Base-by-base conservation (phyloP, 257 asterid species). In the Gynochthodes officinalis region DNA sequence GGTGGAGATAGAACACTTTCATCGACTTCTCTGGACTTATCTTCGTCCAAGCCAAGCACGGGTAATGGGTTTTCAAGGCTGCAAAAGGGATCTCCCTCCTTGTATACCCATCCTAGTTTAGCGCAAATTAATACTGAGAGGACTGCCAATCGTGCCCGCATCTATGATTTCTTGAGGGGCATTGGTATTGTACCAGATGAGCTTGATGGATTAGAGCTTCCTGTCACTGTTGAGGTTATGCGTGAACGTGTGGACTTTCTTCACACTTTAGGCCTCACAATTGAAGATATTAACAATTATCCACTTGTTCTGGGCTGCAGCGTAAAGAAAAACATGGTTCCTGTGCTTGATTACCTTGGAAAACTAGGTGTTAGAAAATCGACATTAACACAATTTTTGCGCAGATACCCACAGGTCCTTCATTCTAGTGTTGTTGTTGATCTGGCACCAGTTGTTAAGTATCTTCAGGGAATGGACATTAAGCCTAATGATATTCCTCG, bases 271-370 rank as follows among this genome's bases (percentile, higher is more conserved):
- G 98, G 99, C n/a, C 94, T 95, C 61, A 87, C 95, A 0, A 73
- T 92, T 58, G 96, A 87, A 76, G 99, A 95, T 78, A 95, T 95
- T 65, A 95, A 92, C 82, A 90, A 86, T 74, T 95, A 92, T 80
- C 99, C 98, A 49, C 98, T 92, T 60, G 97, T 95, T 71, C 95
- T 95, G 66, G 99, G 98, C 44, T 95, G 99, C 88, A 90, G 97
- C 64, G 97, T 95, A 83, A 95, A 95, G 89, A 95, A 92, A 76
- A 94, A 94, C 79, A 94, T 94, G 98, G 81, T 94, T 52, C 99
- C 98, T 0, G 99, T 94, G 72, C 95, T 94, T 37, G 98, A 94
- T 79, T 94, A 84, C 86, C 97, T 94, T 23, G 99, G 99, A 42
- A 94, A 90, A 65, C 71, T 94, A 77, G 98, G 98, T 33, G 93